A percentile compares a stretch with the other conserved stretches of the same genome.
These are phyloP conservation scores for Elongisporangium prolatum DNA, from an alignment of 352 stramenopile genomes.

Conservation along the genomic window DNA sequence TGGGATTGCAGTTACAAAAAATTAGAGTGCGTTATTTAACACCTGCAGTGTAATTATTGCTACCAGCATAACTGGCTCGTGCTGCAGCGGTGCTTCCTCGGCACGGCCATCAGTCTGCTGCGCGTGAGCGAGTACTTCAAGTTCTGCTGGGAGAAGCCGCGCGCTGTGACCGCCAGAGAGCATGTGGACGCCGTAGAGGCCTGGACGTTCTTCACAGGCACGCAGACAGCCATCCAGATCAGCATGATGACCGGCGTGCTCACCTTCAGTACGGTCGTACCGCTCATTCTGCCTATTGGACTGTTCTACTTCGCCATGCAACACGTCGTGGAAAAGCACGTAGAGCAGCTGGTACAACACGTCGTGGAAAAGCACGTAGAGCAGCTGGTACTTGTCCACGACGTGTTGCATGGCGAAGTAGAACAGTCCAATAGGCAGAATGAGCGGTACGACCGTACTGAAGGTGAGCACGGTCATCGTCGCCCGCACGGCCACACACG, in stretches of 20 bases:
- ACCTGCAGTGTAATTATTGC: no score
- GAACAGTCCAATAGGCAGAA: conserved; percentile 70
- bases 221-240: conserved; percentile 81
- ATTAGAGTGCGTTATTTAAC: no score
- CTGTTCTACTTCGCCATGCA: conserved; percentile 85
- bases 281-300: conserved; percentile 74
- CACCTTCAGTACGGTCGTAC: conserved; percentile 83
- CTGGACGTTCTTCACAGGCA: conserved; percentile 81
- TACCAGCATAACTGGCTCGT: no score
- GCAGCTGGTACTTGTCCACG: conserved; percentile 82
- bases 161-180: conserved; percentile 68
- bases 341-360: no score
- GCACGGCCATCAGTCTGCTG: conserved; percentile 68
- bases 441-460: conserved; percentile 78
- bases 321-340: conserved; percentile 83
- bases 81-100: conserved; percentile 78
- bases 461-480: conserved; percentile 78
- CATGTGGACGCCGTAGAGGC: conserved; percentile 67
- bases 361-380: no score
- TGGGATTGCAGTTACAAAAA: no score
- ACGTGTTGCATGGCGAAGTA: conserved; percentile 85
- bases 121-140: conserved; percentile 77
- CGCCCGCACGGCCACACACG: conserved; percentile 72
- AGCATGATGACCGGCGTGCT: conserved; percentile 79
- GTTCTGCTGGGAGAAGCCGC: conserved; percentile 75